Conservation (phyloP, 148 eudicot genomes). For the Fagopyrum homotropicum region DNA sequence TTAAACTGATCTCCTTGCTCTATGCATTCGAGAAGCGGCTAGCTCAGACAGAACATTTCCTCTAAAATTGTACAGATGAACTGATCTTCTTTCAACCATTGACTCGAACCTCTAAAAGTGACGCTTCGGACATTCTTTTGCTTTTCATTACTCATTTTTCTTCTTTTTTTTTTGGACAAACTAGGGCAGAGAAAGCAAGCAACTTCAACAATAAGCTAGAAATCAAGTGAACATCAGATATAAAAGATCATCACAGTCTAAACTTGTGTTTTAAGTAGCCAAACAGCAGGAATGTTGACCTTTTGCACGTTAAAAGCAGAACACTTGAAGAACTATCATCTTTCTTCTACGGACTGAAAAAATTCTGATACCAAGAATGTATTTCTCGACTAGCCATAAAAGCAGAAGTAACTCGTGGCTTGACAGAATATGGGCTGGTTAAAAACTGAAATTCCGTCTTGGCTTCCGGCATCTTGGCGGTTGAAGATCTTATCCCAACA, state of each 20-base stretch:
- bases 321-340: not conserved
- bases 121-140: not conserved
- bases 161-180: not conserved
- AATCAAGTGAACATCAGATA: not conserved
- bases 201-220: not conserved
- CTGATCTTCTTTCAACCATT: no score
- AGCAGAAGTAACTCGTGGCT: constrained; percentile 10
- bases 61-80: no score
- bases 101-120: not conserved
- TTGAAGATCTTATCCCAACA: constrained; percentile 8
- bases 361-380: not conserved
- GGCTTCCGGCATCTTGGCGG: not conserved
- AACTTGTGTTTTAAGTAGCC: not conserved
- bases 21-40: not conserved
- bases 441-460: constrained; percentile 4
- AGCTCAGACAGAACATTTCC: not conserved
- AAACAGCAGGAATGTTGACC: not conserved
- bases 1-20: not conserved
- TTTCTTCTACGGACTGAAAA: not conserved
- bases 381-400: constrained; percentile 9
- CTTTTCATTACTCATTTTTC: not conserved
- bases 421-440: constrained; percentile 12
- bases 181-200: not conserved
- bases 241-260: not conserved
- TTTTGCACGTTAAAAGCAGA: not conserved